phyloP scores from a whole-genome alignment of 2,329 filamentous ascomycete genomes.

The Neofusicoccum kwambonambiense region DNA sequence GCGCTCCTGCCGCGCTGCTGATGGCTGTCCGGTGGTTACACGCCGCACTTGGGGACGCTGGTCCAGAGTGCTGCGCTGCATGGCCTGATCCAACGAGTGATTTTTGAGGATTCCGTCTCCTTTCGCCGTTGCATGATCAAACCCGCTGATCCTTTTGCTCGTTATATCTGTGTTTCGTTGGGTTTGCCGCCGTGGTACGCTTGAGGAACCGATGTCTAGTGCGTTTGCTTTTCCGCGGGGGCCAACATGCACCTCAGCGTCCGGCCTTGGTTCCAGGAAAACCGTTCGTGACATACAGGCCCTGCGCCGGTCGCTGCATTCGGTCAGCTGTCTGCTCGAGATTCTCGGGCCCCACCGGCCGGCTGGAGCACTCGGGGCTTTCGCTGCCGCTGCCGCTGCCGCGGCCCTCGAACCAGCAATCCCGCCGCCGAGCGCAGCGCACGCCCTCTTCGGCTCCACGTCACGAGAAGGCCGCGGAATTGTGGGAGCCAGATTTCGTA shows the following conservation, averaged over 20 bases:
- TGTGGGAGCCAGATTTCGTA: neutral
- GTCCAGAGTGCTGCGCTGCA: neutral
- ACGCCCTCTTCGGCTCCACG: neutral
- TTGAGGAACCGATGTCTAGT: neutral
- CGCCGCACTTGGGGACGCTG: neutral
- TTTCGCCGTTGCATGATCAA: neutral
- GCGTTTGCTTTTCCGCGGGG: neutral
- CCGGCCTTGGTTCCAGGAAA: neutral
- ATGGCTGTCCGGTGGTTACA: neutral
- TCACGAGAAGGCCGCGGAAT: neutral
- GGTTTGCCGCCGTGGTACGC: conserved; percentile 3
- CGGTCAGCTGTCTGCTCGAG: neutral
- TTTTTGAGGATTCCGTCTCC: neutral
- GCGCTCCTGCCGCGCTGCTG: neutral
- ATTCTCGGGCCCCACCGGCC: neutral
- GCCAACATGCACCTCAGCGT: neutral
- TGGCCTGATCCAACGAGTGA: conserved; percentile 5
- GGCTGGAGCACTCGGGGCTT: neutral
- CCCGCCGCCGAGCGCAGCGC: neutral
- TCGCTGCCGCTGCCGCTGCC: neutral
- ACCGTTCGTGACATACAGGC: neutral
- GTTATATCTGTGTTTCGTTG: neutral
- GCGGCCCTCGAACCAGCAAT: neutral
- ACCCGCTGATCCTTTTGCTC: neutral
- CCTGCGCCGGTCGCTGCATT: neutral